These are phyloP conservation scores for Backusella parvicylindrica DNA, from an alignment of 192 early-diverging fungal genomes.

Conservation along the genomic window DNA sequence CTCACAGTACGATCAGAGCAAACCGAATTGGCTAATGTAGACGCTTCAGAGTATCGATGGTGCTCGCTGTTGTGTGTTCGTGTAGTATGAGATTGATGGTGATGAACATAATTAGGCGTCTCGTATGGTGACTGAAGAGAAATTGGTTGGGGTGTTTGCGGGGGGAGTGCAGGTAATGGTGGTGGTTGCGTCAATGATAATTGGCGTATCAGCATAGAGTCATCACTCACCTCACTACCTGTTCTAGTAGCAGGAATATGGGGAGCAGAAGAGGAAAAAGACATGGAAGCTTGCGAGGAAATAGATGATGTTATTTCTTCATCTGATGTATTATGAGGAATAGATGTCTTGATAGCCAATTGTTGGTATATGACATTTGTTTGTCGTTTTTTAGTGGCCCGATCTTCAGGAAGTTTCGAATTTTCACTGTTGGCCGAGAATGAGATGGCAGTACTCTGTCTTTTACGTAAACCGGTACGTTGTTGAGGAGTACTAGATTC, in stretches of 20 bases:
- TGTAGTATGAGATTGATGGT: not conserved
- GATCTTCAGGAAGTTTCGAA: not conserved
- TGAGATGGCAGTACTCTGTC: not conserved
- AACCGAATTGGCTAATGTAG: conserved; percentile 3
- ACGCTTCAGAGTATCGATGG: not conserved
- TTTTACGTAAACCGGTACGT: not conserved
- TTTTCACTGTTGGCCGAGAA: not conserved
- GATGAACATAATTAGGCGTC: not conserved
- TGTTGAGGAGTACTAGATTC: not conserved
- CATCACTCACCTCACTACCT: conserved; percentile 5
- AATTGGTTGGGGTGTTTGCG: not conserved
- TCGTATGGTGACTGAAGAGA: conserved; percentile 2
- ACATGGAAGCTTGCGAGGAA: not conserved
- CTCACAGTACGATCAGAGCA: not conserved
- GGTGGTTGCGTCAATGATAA: not conserved
- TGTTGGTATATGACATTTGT: not conserved
- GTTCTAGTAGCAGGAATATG: not conserved
- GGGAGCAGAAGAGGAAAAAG: not conserved
- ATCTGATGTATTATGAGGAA: not conserved
- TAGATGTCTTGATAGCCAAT: not conserved
- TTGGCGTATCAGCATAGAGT: not conserved
- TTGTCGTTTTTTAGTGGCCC: conserved; percentile 5
- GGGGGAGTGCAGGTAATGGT: not conserved
- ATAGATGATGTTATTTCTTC: not conserved
- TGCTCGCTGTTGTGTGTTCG: not conserved